phyloP scores from a whole-genome alignment of 108 stramenopile genomes.

The Pseudonitzschia pungens region DNA sequence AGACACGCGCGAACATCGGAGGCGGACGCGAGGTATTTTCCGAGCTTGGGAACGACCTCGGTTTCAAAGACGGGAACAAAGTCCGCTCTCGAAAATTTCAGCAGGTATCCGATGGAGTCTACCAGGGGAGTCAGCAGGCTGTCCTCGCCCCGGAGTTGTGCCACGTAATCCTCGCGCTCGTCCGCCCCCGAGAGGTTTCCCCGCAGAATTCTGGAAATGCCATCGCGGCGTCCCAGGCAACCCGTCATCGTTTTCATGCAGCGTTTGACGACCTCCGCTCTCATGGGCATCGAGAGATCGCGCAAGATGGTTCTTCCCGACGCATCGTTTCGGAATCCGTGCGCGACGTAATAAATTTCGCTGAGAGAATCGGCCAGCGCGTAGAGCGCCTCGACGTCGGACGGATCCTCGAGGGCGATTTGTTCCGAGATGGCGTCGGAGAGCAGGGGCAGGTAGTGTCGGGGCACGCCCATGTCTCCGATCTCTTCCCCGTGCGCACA shows the following conservation, averaged over 20 bases:
- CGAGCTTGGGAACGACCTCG: slow-evolving; percentile 55
- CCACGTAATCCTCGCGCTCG: slow-evolving; percentile 58
- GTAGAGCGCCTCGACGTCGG: slow-evolving; percentile 66
- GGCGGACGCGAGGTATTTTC: slow-evolving; percentile 36
- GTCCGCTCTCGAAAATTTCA: slow-evolving; percentile 56
- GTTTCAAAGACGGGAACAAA: slow-evolving; percentile 65
- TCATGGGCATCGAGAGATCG: slow-evolving; percentile 46
- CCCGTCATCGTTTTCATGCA: slow-evolving; percentile 52
- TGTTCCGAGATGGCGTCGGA: slow-evolving; percentile 51
- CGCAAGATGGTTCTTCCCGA: slow-evolving; percentile 14
- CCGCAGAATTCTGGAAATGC: slow-evolving; percentile 36
- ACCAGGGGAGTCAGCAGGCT: slow-evolving; percentile 71
- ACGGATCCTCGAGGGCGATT: slow-evolving; percentile 55
- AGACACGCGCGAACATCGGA: slow-evolving; percentile 62
- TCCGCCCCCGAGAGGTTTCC: slow-evolving; percentile 52
- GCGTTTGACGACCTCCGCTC: slow-evolving; percentile 41
- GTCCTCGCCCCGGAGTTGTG: slow-evolving; percentile 44
- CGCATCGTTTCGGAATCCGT: slow-evolving; percentile 31
- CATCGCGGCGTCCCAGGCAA: slow-evolving; percentile 63
- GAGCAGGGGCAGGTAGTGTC: slow-evolving; percentile 42
- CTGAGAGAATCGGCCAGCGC: slow-evolving; percentile 76
- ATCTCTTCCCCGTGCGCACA: slow-evolving; percentile 50
- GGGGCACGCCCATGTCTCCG: slow-evolving; percentile 35
- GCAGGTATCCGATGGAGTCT: slow-evolving; percentile 76
- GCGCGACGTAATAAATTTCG: slow-evolving; percentile 63